Percentiles rank a stretch among this genome's conserved stretches.
These are phyloP conservation scores for Phaeosphaeria sp. DNA, from an alignment of 2,329 filamentous ascomycete genomes.

Conservation along the genomic window DNA sequence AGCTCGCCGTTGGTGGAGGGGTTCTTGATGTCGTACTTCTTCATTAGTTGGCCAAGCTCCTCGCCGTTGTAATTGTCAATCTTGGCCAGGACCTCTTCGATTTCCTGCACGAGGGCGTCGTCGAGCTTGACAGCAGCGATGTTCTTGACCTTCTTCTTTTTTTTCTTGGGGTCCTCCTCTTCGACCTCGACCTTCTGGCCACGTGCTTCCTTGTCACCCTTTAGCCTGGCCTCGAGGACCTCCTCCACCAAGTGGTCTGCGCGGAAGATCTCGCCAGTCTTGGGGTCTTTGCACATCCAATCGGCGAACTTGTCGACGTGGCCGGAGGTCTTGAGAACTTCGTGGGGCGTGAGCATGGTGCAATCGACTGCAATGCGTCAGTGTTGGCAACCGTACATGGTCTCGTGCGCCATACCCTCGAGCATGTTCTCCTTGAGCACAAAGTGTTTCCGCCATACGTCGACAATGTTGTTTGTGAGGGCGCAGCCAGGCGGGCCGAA, in stretches of 20 bases:
- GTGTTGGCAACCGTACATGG: slow-evolving; percentile 9
- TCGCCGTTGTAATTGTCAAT: slow-evolving; percentile 95
- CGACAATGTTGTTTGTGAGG: slow-evolving; percentile 85
- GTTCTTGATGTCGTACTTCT: slow-evolving; percentile 88
- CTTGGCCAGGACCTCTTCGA: slow-evolving; percentile 86
- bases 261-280: slow-evolving; percentile 94
- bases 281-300: slow-evolving; percentile 99
- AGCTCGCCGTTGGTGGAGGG: slow-evolving; percentile 79
- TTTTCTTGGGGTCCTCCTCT: slow-evolving; percentile 82
- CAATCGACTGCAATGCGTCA: slow-evolving; percentile 69
- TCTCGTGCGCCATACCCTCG: slow-evolving; percentile 56
- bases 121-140: slow-evolving; percentile 76
- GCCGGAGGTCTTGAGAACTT: slow-evolving; percentile 89
- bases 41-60: slow-evolving; percentile 84
- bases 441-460: slow-evolving; percentile 92
- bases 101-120: slow-evolving; percentile 84
- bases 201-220: slow-evolving; percentile 90
- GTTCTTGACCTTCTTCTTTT: slow-evolving; percentile 79
- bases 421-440: slow-evolving; percentile 94
- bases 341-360: slow-evolving; percentile 89
- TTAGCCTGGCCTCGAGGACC: slow-evolving; percentile 83
- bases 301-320: slow-evolving; percentile 98
- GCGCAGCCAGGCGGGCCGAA: slow-evolving; percentile 90
- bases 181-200: slow-evolving; percentile 78
- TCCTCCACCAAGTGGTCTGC: slow-evolving; percentile 97